A percentile compares a stretch with the other conserved stretches of the same genome.
Conservation (phyloP, 2,329 filamentous ascomycete species). For the Shiraia sp. region DNA sequence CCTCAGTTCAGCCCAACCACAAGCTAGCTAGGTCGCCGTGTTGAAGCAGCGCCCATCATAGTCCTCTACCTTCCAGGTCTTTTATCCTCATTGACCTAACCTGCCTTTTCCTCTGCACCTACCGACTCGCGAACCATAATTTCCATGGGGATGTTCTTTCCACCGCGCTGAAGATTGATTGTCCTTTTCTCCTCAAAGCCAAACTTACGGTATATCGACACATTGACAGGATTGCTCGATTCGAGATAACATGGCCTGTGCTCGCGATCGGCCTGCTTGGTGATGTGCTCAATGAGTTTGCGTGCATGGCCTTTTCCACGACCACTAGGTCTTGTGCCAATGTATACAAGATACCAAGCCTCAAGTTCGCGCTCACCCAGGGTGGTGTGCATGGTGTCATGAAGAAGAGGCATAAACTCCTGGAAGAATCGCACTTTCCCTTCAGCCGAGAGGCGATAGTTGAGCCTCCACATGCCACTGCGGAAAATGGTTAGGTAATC, state of each 20-base stretch:
- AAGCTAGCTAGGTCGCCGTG: constrained; percentile 14
- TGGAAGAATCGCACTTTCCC: constrained; percentile 74
- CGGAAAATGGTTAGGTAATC: constrained; percentile 72
- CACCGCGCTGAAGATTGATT: constrained; percentile 64
- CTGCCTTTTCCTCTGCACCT: constrained; percentile 20
- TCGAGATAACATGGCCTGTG: constrained; percentile 75
- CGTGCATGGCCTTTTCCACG: constrained; percentile 74
- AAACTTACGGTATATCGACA: constrained; percentile 73
- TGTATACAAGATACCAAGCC: constrained; percentile 81
- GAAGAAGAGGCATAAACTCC: constrained; percentile 75
- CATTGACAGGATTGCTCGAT: constrained; percentile 71
- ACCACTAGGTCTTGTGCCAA: constrained; percentile 73
- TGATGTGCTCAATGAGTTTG: constrained; percentile 72
- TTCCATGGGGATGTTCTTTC: constrained; percentile 66
- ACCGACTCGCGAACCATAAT: constrained; percentile 80
- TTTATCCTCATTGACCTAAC: constrained; percentile 3
- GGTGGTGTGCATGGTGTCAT: constrained; percentile 70
- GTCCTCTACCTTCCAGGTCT: neutral
- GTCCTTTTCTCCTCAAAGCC: constrained; percentile 70
- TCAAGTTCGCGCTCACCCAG: constrained; percentile 69
- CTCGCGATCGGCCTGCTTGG: constrained; percentile 66
- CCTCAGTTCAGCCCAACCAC: neutral
- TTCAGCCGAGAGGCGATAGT: constrained; percentile 73
- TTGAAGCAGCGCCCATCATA: constrained; percentile 26
- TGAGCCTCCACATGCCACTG: constrained; percentile 76